Evolutionary conservation across 164 flowering plant genomes (phyloP).

Genomic region (Platanus orientalis): DNA sequence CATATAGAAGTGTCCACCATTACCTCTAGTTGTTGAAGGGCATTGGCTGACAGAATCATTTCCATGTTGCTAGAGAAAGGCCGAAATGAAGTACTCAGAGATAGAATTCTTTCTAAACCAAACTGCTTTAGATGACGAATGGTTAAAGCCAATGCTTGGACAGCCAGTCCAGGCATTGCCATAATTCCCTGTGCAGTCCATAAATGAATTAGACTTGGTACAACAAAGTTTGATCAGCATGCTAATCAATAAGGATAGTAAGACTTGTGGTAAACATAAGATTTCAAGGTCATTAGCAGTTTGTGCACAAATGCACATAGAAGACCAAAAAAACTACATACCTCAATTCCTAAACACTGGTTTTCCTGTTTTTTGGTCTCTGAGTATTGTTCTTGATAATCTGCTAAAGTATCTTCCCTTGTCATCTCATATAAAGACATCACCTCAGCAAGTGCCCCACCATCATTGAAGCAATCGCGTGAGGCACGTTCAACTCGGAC

Average conservation of each 20-base stretch:
- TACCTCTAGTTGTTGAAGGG: slow-evolving; percentile 92
- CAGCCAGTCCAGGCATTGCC: slow-evolving; percentile 70
- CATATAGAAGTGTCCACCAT: not conserved
- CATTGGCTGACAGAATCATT: slow-evolving; percentile 86
- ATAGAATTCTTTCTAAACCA: slow-evolving; percentile 74
- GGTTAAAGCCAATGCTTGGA: slow-evolving; percentile 83
- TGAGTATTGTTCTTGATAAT: slow-evolving; percentile 15
- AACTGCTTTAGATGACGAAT: slow-evolving; percentile 77
- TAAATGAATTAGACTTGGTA: slow-evolving; percentile 7
- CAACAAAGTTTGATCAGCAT: not conserved
- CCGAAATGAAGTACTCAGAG: slow-evolving; percentile 62
- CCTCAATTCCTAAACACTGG: slow-evolving; percentile 43
- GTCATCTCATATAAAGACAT: slow-evolving; percentile 56
- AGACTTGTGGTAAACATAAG: not conserved
- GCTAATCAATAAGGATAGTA: not conserved
- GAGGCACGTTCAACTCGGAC: slow-evolving; percentile 77
- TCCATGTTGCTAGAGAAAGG: slow-evolving; percentile 62
- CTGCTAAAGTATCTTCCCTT: slow-evolving; percentile 18
- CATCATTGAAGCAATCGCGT: slow-evolving; percentile 56
- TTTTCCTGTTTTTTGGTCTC: slow-evolving; percentile 18
- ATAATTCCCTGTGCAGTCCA: slow-evolving; percentile 59
- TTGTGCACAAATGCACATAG: not conserved
- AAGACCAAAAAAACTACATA: slow-evolving; percentile 16
- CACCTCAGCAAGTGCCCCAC: slow-evolving; percentile 83
- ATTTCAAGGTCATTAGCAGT: not conserved